These are phyloP conservation scores for Colletotrichum theobromicola DNA, from an alignment of 2,329 filamentous ascomycete species.

Conservation along the genomic window DNA sequence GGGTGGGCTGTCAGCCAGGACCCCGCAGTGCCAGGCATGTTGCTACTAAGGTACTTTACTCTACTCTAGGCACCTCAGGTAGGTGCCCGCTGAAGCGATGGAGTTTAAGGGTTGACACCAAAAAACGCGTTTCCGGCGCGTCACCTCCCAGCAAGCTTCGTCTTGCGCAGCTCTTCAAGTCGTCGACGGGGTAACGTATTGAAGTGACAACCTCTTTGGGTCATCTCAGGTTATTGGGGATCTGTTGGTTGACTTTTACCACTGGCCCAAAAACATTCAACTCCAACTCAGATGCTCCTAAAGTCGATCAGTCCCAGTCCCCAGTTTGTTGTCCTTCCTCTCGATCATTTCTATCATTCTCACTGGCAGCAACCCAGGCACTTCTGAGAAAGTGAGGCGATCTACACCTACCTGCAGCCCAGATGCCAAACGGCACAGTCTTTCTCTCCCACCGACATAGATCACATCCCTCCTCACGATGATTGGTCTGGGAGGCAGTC, in stretches of 20 bases:
- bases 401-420: background rate
- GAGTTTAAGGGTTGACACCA: background rate
- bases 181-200: background rate
- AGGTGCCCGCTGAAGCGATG: background rate
- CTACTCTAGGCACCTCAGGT: too few relatives aligned
- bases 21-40: conserved; percentile 10
- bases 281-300: background rate
- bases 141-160: background rate
- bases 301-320: background rate
- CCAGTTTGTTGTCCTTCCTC: background rate
- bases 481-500: background rate
- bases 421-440: background rate
- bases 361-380: background rate
- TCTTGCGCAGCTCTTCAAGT: background rate
- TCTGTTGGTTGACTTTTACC: background rate
- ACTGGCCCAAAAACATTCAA: background rate
- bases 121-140: conserved; percentile 9
- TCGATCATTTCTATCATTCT: background rate
- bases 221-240: background rate
- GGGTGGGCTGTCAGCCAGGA: background rate
- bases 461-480: background rate
- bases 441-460: background rate
- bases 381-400: background rate
- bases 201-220: background rate
- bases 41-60: background rate